Percentiles rank a stretch among this genome's conserved stretches.
These are phyloP conservation scores for Dendrobium huoshanense DNA, from an alignment of 106 monocot genomes.

Conservation along the genomic window DNA sequence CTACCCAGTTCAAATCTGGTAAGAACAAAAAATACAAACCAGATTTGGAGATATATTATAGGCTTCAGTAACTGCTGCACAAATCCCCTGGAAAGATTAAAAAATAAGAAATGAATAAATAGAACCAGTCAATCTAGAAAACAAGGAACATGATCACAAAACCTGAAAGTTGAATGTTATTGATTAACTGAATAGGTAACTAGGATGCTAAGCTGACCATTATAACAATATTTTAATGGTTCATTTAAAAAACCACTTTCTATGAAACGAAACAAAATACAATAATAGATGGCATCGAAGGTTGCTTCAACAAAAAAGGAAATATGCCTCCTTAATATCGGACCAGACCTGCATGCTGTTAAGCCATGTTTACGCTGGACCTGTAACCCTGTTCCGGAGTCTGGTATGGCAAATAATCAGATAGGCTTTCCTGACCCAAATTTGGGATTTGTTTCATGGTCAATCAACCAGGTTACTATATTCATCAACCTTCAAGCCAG, in stretches of 20 bases:
- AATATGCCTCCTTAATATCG: background rate
- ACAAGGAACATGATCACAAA: background rate
- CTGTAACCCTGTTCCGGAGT: background rate
- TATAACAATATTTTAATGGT: background rate
- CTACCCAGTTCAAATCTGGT: background rate
- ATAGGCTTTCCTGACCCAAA: too few species aligned
- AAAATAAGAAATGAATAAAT: constrained; percentile 4
- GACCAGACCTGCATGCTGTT: background rate
- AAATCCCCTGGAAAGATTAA: constrained; percentile 49
- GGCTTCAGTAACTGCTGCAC: constrained; percentile 61
- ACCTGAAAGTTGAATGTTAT: background rate
- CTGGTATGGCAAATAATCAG: background rate
- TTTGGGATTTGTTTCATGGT: too few species aligned
- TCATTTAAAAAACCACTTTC: background rate
- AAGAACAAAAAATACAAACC: constrained; percentile 31
- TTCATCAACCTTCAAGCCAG: too few species aligned
- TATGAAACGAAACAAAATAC: background rate
- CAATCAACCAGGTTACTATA: too few species aligned
- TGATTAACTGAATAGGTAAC: background rate
- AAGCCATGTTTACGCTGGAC: background rate
- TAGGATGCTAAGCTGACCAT: background rate
- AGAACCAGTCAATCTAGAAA: background rate
- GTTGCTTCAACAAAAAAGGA: background rate
- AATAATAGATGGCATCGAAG: background rate
- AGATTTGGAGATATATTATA: constrained; percentile 86